Percentiles rank a stretch among this genome's conserved stretches.
Evolutionary conservation across 2,329 filamentous ascomycete species (phyloP).

Genomic region (Cercospora sp.): DNA sequence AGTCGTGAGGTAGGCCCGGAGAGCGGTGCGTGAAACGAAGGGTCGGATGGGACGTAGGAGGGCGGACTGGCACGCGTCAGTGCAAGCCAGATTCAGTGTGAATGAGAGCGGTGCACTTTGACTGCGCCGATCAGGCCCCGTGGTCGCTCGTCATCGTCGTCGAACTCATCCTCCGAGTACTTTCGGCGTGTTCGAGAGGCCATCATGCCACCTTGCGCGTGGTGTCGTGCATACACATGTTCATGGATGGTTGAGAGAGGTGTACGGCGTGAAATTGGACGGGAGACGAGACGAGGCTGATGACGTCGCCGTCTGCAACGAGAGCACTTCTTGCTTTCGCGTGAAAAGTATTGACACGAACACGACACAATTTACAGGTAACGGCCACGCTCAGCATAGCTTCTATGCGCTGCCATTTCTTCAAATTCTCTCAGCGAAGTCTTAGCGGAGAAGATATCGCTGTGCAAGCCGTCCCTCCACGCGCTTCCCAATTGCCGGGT

Average conservation of each 20-base stretch:
- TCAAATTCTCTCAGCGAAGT: neutral
- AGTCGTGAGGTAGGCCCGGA: conserved; percentile 63
- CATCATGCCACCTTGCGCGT: conserved; percentile 5
- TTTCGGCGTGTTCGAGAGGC: conserved; percentile 9
- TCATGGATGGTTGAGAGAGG: neutral
- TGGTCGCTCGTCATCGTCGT: conserved; percentile 9
- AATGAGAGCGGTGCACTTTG: neutral
- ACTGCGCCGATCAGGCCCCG: conserved; percentile 11
- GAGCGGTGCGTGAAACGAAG: conserved; percentile 61
- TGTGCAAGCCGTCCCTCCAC: neutral
- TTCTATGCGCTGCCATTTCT: neutral
- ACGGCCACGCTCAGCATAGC: neutral
- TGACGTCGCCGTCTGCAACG: neutral
- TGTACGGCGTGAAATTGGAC: conserved; percentile 1
- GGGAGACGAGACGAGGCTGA: neutral
- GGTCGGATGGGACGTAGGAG: conserved; percentile 56
- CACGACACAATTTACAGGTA: neutral
- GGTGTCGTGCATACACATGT: neutral
- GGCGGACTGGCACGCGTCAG: conserved; percentile 29
- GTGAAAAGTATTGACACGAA: neutral
- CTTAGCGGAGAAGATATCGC: neutral
- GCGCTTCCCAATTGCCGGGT: neutral
- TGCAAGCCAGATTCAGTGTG: neutral
- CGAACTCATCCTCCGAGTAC: conserved; percentile 11
- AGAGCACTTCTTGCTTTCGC: neutral